Evolutionary conservation across 441 rosid genomes (phyloP).

Genomic region (Adansonia gregorii): DNA sequence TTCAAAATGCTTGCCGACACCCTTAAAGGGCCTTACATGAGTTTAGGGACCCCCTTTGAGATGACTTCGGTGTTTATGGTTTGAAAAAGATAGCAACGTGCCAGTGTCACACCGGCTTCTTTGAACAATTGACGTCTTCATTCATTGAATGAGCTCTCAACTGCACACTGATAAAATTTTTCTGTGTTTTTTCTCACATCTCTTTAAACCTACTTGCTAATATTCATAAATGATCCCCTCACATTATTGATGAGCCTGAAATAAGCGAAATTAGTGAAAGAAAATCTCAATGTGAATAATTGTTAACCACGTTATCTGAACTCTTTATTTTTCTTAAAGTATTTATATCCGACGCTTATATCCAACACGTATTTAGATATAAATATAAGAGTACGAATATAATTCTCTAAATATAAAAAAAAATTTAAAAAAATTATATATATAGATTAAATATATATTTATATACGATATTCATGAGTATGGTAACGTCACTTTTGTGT

Average conservation of each 20-base stretch:
- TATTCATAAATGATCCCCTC: constrained; percentile 26
- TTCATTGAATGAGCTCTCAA: constrained; percentile 46
- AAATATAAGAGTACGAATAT: no score
- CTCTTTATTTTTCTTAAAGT: no score
- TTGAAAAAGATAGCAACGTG: constrained; percentile 29
- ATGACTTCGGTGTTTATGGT: not conserved
- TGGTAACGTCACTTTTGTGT: no score
- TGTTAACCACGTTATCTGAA: no score
- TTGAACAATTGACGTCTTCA: constrained; percentile 17
- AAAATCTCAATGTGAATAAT: no score
- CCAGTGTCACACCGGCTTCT: constrained; percentile 11
- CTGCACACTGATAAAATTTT: constrained; percentile 32
- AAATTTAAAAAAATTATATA: no score
- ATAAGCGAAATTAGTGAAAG: no score
- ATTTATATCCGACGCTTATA: no score
- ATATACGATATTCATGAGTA: no score
- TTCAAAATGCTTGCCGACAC: constrained; percentile 37
- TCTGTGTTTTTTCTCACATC: not conserved
- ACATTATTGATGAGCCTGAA: constrained; percentile 1
- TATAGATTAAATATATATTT: no score
- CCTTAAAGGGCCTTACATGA: constrained; percentile 48
- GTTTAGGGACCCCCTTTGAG: constrained; percentile 37
- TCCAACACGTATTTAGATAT: no score
- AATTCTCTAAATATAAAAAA: no score
- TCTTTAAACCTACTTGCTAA: constrained; percentile 33